Evolutionary conservation across 768 basidiomycete genomes (phyloP).

Genomic region (Brasilioporus rufonigricans): DNA sequence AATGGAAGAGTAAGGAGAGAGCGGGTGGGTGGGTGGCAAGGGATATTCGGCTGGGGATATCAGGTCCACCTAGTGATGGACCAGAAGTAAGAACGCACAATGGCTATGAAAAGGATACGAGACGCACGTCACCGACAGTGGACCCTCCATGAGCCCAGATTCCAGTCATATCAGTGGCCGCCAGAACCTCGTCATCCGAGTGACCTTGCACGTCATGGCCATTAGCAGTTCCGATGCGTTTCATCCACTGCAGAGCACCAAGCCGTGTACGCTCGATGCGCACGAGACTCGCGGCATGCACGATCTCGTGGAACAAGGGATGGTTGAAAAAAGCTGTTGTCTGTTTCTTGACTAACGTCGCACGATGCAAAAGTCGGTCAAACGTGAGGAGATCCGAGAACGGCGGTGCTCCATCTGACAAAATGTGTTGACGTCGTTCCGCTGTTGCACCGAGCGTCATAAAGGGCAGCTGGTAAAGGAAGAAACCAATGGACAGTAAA

Average conservation of each 20-base stretch:
- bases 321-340: constrained; percentile 34
- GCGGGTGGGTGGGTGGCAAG: constrained; percentile 19
- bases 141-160: constrained; percentile 19
- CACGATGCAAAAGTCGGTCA: too few species aligned
- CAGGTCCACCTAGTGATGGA: constrained; percentile 31
- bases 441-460: constrained; percentile 37
- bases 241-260: neutral
- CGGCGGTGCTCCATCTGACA: neutral
- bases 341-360: constrained; percentile 28
- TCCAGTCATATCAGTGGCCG: neutral
- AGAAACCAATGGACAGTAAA: constrained; percentile 42
- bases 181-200: neutral
- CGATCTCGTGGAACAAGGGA: constrained; percentile 48
- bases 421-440: neutral
- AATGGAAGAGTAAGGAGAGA: constrained; percentile 22
- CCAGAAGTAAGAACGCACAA: neutral
- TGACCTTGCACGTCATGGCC: neutral
- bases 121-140: constrained; percentile 31
- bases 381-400: too few species aligned
- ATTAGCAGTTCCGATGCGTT: neutral
- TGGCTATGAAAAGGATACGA: too few species aligned
- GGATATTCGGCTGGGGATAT: constrained; percentile 42
- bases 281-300: constrained; percentile 5
- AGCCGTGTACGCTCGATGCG: neutral
- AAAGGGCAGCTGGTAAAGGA: constrained; percentile 42